Base-by-base conservation (phyloP, 345 rosid species). In the Syzygium oleosum region DNA sequence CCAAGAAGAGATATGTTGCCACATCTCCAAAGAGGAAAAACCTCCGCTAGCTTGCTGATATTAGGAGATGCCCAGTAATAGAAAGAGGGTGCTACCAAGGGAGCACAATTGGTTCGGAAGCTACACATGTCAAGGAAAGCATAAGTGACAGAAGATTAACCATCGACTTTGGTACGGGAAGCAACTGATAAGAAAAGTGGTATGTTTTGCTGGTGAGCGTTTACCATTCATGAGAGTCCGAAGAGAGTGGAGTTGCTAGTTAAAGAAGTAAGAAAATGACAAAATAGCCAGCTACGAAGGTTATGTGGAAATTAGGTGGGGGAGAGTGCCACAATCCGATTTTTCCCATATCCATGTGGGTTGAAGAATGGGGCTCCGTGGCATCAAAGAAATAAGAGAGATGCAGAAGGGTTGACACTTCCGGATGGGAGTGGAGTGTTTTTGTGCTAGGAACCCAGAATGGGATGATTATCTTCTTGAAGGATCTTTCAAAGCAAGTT, bases 131-230 rank as follows among this genome's bases (percentile, higher is more conserved):
- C 43, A 61, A 61, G 9, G 14, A 61, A 61, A n/a, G 34, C 17
- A 61, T n/a, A 61, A 27, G 68, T 0, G 4, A 61, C 15, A 3
- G 5, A 0, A 15, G 34, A 61, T 61, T 27, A 0, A 2, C 17
- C 13, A 61, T 27, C 31, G 27, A 58, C 65, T 58, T 25, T 25
- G 65, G 12, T 58, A 12, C 6, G 31, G 7, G 65, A 61, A 6
- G 68, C 34, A 61, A 61, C 12, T 6, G 34, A n/a, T n/a, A 16
- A 61, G 68, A 27, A n/a, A 16, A 27, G 68, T 61, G 0, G 0
- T 31, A 3, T 61, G 34, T n/a, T 27, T 2, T 61, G 15, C 15
- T 58, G 31, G 65, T 25, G 27, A 58, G 15, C 65, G 25, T 58
- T 25, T 25, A 25, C 15, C 65, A 58, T 58, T 58, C 63, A 10